Evolutionary conservation across 169 alveolate species (phyloP).

Genomic region (Eimeria maxima): DNA sequence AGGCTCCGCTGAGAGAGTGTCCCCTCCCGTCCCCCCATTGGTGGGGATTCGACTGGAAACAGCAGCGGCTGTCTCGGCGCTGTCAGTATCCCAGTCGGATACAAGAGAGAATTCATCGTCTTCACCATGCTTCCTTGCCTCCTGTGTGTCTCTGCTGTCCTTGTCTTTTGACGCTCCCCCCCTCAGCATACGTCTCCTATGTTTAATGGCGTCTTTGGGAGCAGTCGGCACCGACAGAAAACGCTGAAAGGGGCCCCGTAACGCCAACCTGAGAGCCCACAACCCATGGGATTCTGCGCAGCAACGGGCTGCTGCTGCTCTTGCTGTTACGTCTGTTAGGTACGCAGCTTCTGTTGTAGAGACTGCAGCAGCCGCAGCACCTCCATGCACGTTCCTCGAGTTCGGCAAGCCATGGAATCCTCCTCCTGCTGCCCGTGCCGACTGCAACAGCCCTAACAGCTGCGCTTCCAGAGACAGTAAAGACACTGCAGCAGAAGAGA

Average conservation of each 20-base stretch:
- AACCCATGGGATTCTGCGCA: constrained; percentile 49
- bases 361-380: neutral
- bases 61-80: neutral
- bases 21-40: neutral
- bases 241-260: constrained; percentile 63
- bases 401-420: neutral
- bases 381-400: neutral
- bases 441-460: constrained; percentile 29
- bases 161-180: neutral
- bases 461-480: constrained; percentile 42
- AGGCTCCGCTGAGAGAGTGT: neutral
- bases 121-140: neutral
- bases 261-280: constrained; percentile 70
- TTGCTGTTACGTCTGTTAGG: neutral
- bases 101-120: constrained; percentile 50
- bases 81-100: constrained; percentile 26
- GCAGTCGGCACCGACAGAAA: neutral
- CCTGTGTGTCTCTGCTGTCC: constrained; percentile 7
- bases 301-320: constrained; percentile 62
- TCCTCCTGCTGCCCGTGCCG: neutral
- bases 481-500: constrained; percentile 40
- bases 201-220: neutral
- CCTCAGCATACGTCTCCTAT: neutral
- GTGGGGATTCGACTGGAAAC: neutral
- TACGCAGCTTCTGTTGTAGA: neutral